phyloP scores from a whole-genome alignment of 139 green algal species.

The Astrephomene gubernaculifera region DNA sequence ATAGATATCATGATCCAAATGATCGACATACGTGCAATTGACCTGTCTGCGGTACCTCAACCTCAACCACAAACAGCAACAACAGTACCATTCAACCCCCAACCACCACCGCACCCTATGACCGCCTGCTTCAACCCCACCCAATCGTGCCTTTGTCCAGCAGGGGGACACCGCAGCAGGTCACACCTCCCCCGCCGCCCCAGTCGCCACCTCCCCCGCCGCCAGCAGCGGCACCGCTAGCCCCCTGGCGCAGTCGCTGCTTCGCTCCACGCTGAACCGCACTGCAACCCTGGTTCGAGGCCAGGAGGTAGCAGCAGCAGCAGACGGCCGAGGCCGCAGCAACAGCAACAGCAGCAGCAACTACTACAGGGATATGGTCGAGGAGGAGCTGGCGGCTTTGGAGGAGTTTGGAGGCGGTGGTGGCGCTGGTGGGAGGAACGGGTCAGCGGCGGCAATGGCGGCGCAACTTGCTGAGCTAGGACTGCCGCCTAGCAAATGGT shows the following conservation, averaged over 20 bases:
- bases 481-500: constrained; percentile 19
- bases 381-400: not conserved
- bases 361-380: not conserved
- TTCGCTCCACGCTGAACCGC: not conserved
- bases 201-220: too few relatives aligned
- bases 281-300: constrained; percentile 3
- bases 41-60: too few relatives aligned
- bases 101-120: not conserved
- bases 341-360: not conserved
- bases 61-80: not conserved
- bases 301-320: not conserved
- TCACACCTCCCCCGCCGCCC: not conserved
- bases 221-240: not conserved
- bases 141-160: not conserved
- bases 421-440: too few relatives aligned
- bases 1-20: too few relatives aligned
- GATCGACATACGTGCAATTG: not conserved
- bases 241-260: constrained; percentile 2
- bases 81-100: not conserved
- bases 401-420: not conserved
- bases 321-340: not conserved
- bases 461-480: not conserved
- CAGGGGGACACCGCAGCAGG: not conserved
- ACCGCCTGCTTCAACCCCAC: not conserved
- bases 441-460: not conserved